phyloP scores from a whole-genome alignment of 2,329 filamentous ascomycete species.

The Grosmannia clavigera region DNA sequence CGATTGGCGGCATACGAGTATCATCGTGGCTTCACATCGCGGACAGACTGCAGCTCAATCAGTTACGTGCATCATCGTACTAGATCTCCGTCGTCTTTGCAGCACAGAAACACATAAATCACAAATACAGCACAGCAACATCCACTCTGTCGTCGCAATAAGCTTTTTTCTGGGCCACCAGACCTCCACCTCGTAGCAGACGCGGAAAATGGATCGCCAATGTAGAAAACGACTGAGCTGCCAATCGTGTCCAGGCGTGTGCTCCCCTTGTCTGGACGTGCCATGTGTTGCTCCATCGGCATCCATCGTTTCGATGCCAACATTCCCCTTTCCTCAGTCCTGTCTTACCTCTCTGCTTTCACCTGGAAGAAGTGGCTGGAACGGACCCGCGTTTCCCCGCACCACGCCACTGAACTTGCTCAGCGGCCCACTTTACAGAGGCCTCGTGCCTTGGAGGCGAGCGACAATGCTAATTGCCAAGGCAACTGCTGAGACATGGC shows the following conservation, averaged over 20 bases:
- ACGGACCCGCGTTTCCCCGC: too few relatives aligned
- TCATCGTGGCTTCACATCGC: too few relatives aligned
- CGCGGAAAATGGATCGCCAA: not conserved
- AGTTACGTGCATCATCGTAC: not conserved
- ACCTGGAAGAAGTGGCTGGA: too few relatives aligned
- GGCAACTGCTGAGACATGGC: not conserved
- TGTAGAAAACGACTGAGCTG: not conserved
- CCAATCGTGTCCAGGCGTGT: not conserved
- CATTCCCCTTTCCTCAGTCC: too few relatives aligned
- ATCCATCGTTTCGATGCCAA: too few relatives aligned
- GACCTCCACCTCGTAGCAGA: not conserved
- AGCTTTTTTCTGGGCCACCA: not conserved
- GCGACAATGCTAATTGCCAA: slow-evolving; percentile 3
- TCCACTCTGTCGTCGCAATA: not conserved
- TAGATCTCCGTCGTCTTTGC: not conserved
- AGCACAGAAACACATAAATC: too few relatives aligned
- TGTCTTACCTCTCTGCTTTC: too few relatives aligned
- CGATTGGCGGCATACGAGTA: too few relatives aligned
- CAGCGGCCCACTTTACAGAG: not conserved
- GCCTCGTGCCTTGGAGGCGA: not conserved
- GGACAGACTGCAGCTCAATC: too few relatives aligned
- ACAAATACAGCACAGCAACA: not conserved
- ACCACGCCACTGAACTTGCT: not conserved
- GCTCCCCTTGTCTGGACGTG: too few relatives aligned
- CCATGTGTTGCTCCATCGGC: too few relatives aligned